A percentile compares a stretch with the other conserved stretches of the same genome.
These are phyloP conservation scores for Micractinium sp. DNA, from an alignment of 139 green algal species.

Conservation along the genomic window DNA sequence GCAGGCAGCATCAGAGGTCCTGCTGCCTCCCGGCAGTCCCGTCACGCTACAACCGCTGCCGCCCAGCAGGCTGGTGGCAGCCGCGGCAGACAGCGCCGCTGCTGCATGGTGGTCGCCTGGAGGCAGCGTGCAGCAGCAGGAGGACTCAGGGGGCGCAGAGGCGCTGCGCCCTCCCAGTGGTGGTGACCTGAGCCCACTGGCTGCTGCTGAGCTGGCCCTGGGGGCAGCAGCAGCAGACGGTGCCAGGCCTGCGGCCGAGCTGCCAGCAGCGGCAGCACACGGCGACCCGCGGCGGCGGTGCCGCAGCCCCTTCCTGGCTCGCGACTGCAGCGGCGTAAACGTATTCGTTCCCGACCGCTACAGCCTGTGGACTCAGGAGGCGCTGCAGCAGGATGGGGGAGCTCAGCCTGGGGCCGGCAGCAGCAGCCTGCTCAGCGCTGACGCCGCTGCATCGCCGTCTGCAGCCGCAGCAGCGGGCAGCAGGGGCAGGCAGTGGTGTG, in stretches of 20 bases:
- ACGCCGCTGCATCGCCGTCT: background rate
- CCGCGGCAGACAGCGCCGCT: background rate
- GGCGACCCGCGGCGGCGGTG: background rate
- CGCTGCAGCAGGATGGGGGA: background rate
- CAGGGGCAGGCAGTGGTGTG: background rate
- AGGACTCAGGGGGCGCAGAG: background rate
- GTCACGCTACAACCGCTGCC: slow-evolving; percentile 12
- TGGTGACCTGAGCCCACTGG: background rate
- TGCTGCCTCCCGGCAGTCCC: background rate
- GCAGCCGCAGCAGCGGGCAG: background rate
- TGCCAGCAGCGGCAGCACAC: background rate
- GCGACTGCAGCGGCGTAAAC: slow-evolving; percentile 20
- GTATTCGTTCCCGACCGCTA: slow-evolving; percentile 19
- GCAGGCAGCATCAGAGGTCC: background rate
- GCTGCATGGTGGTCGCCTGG: background rate
- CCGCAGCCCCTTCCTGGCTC: slow-evolving; percentile 22
- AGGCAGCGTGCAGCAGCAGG: background rate
- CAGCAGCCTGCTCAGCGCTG: background rate
- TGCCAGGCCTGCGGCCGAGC: background rate
- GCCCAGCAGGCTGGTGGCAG: background rate
- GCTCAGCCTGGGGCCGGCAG: background rate
- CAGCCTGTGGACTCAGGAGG: background rate
- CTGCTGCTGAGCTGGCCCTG: background rate
- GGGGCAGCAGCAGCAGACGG: background rate
- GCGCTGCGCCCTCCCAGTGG: background rate